Evolutionary conservation across 768 basidiomycete species (phyloP).

Genomic region (Boletellus sp.): DNA sequence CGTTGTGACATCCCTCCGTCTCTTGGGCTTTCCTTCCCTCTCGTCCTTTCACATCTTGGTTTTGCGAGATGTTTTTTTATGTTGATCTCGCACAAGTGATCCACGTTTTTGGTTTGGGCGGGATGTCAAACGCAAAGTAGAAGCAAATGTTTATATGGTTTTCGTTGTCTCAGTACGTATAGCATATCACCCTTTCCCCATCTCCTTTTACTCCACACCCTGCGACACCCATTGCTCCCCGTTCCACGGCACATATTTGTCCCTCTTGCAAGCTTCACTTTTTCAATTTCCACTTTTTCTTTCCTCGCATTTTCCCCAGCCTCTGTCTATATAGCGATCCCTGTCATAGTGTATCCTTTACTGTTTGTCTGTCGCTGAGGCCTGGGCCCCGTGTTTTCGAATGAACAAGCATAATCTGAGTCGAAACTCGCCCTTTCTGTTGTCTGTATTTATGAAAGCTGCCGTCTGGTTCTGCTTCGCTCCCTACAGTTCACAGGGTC

Average conservation of each 20-base stretch:
- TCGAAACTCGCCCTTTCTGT: too few relatives aligned
- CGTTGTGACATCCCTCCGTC: background rate
- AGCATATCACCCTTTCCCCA: conserved; percentile 11
- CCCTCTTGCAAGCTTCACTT: background rate
- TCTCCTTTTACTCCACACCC: background rate
- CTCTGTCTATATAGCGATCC: conserved; percentile 12
- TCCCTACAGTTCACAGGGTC: too few relatives aligned
- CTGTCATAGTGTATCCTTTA: conserved; percentile 19
- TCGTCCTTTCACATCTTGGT: conserved; percentile 2
- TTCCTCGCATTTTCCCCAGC: background rate
- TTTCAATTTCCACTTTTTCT: background rate
- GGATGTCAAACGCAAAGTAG: conserved; percentile 6
- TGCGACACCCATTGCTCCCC: conserved; percentile 12
- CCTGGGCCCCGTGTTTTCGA: background rate
- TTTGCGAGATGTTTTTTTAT: conserved; percentile 7
- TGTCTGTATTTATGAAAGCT: too few relatives aligned
- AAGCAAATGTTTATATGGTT: background rate
- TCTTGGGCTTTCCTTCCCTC: background rate
- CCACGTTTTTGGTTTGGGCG: conserved; percentile 10
- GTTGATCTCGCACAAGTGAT: conserved; percentile 4
- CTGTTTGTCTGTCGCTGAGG: background rate
- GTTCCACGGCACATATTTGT: background rate
- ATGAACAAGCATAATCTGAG: conserved; percentile 5
- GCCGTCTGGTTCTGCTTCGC: too few relatives aligned
- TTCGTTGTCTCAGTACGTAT: conserved; percentile 8